Evolutionary conservation across 805 yeast genomes (phyloP), one percentile per base, ranked within the genome.

Genomic region (Saccharomycopsis schoenii): DNA sequence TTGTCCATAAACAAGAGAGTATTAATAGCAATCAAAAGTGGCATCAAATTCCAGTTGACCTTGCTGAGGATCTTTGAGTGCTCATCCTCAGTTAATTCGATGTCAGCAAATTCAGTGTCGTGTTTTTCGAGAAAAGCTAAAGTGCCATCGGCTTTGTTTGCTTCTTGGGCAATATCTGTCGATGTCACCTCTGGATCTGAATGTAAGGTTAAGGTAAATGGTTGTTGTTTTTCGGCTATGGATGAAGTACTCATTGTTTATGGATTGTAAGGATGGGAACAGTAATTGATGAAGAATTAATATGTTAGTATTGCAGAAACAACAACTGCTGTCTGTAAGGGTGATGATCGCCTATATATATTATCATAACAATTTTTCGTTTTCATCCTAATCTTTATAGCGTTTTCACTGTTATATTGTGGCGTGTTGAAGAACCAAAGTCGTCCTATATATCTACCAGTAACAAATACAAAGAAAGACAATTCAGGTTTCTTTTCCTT

Each of bases 1-100:
- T 82, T 82, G 68, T 81, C 85, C 68, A 80, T 55, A 24, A 55
- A 55, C 15, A 80, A 68, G n/a, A 77, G 64, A 61, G 76, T 65
- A 67, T 78, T 75, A 29, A 79, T 74, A 15, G 75, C 54, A 59
- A 76, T 72, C 1, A 74, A 72, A 34, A 77, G 67, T 0, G 76
- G 69, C 34, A 78, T 70, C 4, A 75, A 72, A 41, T 72, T 67
- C 69, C 70, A 71, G 11, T 70, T 61, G 4, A 78, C 74, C 63
- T 78, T 79, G 52, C 75, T 67, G 1, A 72, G 66, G 9, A 78
- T 67, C 58, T 68, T 72, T 47, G 66, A 70, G 41, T 79, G 82
- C 66, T 76, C 73, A 56, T 72, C 78, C 10, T 76, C 74, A 3
- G 82, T 76, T 17, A 77, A 14, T 10, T 40, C 42, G 9, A n/a